phyloP scores from a whole-genome alignment of 306 rosid species.

The Luffa acutangula region DNA sequence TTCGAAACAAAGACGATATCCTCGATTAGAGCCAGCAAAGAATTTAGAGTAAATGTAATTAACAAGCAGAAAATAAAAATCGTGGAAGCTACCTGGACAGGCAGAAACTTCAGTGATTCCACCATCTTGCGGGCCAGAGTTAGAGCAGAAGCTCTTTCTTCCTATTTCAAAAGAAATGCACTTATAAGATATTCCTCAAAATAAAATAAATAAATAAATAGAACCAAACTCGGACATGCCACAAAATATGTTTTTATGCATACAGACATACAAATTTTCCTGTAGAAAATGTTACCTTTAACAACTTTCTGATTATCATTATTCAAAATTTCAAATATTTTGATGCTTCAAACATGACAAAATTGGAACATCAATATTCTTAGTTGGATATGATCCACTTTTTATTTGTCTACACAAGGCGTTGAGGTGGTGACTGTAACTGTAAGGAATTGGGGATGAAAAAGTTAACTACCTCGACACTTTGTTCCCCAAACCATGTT shows the following conservation, averaged over 20 bases:
- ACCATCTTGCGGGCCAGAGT: conserved; percentile 66
- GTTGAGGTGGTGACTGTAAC: background rate
- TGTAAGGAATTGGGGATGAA: background rate
- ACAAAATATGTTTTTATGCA: background rate
- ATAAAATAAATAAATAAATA: background rate
- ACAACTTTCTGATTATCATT: background rate
- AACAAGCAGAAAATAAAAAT: background rate
- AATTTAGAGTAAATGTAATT: background rate
- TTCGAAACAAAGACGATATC: conserved; percentile 5
- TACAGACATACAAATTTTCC: background rate
- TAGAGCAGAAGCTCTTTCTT: conserved; percentile 58
- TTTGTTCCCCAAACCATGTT: conserved; percentile 82
- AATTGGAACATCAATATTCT: background rate
- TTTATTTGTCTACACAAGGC: background rate
- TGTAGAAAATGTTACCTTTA: background rate
- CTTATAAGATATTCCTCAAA: conserved; percentile 10
- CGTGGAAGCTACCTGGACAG: conserved; percentile 52
- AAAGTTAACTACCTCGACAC: conserved; percentile 64
- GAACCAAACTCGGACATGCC: background rate
- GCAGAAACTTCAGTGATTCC: conserved; percentile 70
- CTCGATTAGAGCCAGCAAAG: background rate
- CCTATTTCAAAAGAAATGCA: conserved; percentile 40
- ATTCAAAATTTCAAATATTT: background rate
- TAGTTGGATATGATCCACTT: background rate
- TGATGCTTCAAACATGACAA: background rate